Conservation (phyloP, 2,329 filamentous ascomycete genomes). For the Xylariaceae sp. region DNA sequence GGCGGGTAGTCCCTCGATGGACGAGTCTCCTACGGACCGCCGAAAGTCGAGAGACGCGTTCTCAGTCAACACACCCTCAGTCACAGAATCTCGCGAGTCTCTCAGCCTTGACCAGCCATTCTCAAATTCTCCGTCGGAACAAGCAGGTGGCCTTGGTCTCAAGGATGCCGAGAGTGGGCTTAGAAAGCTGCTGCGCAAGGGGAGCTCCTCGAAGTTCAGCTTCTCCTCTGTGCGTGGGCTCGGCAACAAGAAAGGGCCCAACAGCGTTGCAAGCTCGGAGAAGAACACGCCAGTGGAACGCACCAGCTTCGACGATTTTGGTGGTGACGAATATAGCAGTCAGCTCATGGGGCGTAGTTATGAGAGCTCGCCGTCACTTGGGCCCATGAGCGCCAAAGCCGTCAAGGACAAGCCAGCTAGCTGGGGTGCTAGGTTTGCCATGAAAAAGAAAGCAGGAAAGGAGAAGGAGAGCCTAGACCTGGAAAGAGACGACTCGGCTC, state of each 20-base stretch:
- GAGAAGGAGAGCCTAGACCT: conserved; percentile 50
- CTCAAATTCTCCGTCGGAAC: conserved; percentile 52
- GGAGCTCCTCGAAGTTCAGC: conserved; percentile 59
- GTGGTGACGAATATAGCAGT: conserved; percentile 33
- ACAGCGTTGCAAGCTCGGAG: conserved; percentile 50
- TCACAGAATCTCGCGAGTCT: conserved; percentile 55
- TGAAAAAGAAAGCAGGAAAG: conserved; percentile 50
- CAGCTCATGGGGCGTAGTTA: conserved; percentile 39
- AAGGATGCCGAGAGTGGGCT: conserved; percentile 52
- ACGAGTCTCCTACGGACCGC: conserved; percentile 44
- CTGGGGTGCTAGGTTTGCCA: conserved; percentile 45
- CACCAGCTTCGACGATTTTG: conserved; percentile 50
- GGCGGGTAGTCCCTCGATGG: conserved; percentile 28
- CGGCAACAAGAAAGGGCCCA: conserved; percentile 49
- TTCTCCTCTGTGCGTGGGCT: conserved; percentile 43
- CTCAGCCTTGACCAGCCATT: conserved; percentile 45
- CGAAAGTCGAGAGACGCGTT: conserved; percentile 49
- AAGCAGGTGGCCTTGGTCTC: conserved; percentile 31
- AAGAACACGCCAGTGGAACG: conserved; percentile 48
- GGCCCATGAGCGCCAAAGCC: conserved; percentile 36
- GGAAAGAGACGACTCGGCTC: conserved; percentile 31
- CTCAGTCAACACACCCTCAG: conserved; percentile 51
- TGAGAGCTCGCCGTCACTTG: conserved; percentile 50
- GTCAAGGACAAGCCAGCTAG: conserved; percentile 37
- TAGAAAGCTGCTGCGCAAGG: conserved; percentile 56